Evolutionary conservation across 2,329 filamentous ascomycete genomes (phyloP), one percentile per base, ranked within the genome.

Genomic region (Penicillium sp.): DNA sequence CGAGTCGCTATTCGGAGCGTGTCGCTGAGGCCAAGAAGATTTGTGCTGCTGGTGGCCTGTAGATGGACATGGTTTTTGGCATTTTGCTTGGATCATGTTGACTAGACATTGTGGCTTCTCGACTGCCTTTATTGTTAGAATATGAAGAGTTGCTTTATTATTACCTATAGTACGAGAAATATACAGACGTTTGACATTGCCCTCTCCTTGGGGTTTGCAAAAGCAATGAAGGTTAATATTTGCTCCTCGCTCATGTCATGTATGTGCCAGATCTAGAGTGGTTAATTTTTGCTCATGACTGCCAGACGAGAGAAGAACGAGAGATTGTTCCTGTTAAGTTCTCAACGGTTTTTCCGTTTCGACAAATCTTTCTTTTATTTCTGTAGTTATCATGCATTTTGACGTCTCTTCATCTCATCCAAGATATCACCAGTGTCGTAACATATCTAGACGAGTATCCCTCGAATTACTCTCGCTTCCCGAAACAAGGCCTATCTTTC

Each of bases 31-130:
- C 58, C 13, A 44, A 56, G 48, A 54, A 57, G 23, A 60, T 60
- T 42, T 60, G 58, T 44, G 48, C 18, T 41, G 56, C 58, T 48
- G 58, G 53, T 47, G 58, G 58, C 10, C 27, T 60, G 46, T 60
- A 54, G 23, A 45, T 52, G 27, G 25, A 18, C 21, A 23, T 23
- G 18, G 10, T 35, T 7, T 34, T 34, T 21, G 10, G 27, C 5
- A 15, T 21, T 25, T 25, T 5, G 5, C 18, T 34, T 23, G 4
- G 10, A 31, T 34, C 21, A 18, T 29, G 15, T 21, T n/a, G 10
- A 16, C 13, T 49, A 32, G 18, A 25, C 4, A 21, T 7, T 40
- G 21, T 31, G 16, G 13, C 5, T 4, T 12, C n/a, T 21, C 9
- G n/a, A 31, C 1, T 31, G 1, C 13, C n/a, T 23, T n/a, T 18